Base-by-base conservation (phyloP, 2,329 filamentous ascomycete species). In the Stachybotrys elegans region DNA sequence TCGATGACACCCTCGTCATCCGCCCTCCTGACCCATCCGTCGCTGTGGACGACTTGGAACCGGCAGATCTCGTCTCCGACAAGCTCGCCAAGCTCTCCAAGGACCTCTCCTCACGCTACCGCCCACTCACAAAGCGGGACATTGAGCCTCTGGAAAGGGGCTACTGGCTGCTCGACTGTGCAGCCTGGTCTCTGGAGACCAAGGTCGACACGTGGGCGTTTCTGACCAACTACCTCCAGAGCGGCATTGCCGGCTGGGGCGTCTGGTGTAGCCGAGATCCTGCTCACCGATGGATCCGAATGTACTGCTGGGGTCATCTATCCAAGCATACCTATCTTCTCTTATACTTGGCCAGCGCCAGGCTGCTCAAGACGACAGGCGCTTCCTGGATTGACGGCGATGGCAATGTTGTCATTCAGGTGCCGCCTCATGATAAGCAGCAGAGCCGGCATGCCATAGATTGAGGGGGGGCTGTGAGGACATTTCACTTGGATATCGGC, bases 221-320 rank as follows among this genome's bases (percentile, higher is more conserved):
- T 41, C 65, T 90, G 20, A 69, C 69, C 6, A 74, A 81, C 14
- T 78, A 80, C 40, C 66, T 94, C 25, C 67, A 67, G 6, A 70
- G 68, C 21, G 81, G 81, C 1, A 66, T 71, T 19, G 75, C 78
- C 0, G 85, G 85, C 4, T 89, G 85, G 84, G 81, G 82, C 4
- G 72, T 85, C 2, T 81, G 77, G 68, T 81, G 78, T 51, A 62
- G 58, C 13, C 66, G 79, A 39, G 54, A 55, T 20, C 60, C 53
- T 6, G 66, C 63, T 31, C 62, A 57, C 11, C 58, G 53, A 4
- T 73, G 68, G 52, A 61, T 94, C 2, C 76, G 81, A 25, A 61
- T 92, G 2, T 93, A 86, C 58, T 88, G 87, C 57, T 95, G 87
- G 83, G 90, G 86, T 1, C 77, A 84, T 49, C 68, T 88, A 1